phyloP scores from a whole-genome alignment of 1,284 basidiomycete species.

The Pholiota adiposa region DNA sequence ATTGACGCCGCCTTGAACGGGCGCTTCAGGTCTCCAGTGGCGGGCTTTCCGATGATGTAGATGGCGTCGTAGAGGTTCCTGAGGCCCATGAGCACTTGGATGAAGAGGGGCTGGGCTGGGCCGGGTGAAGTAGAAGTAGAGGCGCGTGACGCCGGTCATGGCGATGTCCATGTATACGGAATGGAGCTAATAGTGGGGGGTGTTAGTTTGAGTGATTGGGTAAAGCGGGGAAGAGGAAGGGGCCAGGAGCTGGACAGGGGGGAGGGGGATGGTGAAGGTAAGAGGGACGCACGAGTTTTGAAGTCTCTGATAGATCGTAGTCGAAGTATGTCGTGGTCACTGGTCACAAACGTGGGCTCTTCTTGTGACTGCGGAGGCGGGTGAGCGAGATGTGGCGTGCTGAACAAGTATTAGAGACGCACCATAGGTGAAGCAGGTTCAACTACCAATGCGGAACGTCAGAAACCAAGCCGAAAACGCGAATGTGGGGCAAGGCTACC shows the following conservation, averaged over 20 bases:
- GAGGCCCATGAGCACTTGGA: constrained; percentile 88
- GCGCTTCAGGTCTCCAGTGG: constrained; percentile 88
- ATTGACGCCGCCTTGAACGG: constrained; percentile 86
- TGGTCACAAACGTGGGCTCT: constrained; percentile 75
- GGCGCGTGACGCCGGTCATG: constrained; percentile 90
- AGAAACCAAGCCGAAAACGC: neutral
- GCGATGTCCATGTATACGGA: constrained; percentile 80
- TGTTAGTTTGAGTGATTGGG: no score
- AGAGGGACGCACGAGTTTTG: constrained; percentile 73
- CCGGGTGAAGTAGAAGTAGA: constrained; percentile 89
- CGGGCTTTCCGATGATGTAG: constrained; percentile 75
- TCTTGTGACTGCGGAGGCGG: constrained; percentile 55
- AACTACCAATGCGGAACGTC: constrained; percentile 41
- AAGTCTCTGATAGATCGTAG: constrained; percentile 89
- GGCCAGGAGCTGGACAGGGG: no score
- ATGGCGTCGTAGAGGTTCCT: constrained; percentile 88
- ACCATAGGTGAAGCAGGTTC: constrained; percentile 68
- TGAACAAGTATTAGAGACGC: constrained; percentile 21
- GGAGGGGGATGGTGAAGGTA: neutral
- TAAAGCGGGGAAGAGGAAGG: no score
- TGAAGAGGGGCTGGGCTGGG: constrained; percentile 93
- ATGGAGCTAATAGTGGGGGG: constrained; percentile 51
- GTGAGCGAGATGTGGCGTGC: neutral
- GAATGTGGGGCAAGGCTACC: constrained; percentile 40
- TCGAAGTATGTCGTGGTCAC: constrained; percentile 95